Conservation (phyloP, 345 rosid genomes). For the Populus tremula region DNA sequence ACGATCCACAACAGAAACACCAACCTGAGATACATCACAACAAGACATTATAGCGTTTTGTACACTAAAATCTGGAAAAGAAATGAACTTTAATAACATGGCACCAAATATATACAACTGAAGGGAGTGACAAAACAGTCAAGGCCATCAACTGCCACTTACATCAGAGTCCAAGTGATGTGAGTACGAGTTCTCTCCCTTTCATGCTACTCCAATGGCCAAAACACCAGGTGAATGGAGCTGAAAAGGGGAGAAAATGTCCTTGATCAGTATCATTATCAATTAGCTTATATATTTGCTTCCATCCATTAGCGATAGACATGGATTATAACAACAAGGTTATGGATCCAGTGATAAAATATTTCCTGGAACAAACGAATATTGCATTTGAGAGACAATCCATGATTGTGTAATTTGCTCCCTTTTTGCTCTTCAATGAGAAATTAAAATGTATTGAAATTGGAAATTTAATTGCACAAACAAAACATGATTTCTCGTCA, state of each 20-base stretch:
- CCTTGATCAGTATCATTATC: slow-evolving; percentile 8
- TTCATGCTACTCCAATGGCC: slow-evolving; percentile 97
- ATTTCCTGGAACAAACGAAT: not conserved
- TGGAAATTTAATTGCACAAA: not conserved
- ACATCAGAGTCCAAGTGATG: slow-evolving; percentile 98
- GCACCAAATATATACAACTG: slow-evolving; percentile 8
- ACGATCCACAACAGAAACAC: slow-evolving; percentile 94
- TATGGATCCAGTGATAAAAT: too few species aligned
- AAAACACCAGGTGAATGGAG: slow-evolving; percentile 93
- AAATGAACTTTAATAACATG: not conserved
- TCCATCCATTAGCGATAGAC: not conserved
- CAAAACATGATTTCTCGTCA: not conserved
- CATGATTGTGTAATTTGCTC: not conserved
- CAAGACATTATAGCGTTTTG: not conserved
- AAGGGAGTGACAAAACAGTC: not conserved
- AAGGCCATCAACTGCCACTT: slow-evolving; percentile 29
- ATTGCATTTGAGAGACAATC: not conserved
- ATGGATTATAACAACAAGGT: not conserved
- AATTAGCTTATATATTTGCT: not conserved
- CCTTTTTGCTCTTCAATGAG: not conserved
- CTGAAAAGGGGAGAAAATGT: slow-evolving; percentile 35
- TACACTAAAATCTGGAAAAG: slow-evolving; percentile 9
- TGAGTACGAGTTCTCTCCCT: slow-evolving; percentile 98
- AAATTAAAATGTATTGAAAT: not conserved
- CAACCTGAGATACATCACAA: slow-evolving; percentile 55